Percentiles rank a stretch among this genome's conserved stretches.
phyloP scores from a whole-genome alignment of 192 early-diverging fungal species.

The Lunasporangiospora selenospora region DNA sequence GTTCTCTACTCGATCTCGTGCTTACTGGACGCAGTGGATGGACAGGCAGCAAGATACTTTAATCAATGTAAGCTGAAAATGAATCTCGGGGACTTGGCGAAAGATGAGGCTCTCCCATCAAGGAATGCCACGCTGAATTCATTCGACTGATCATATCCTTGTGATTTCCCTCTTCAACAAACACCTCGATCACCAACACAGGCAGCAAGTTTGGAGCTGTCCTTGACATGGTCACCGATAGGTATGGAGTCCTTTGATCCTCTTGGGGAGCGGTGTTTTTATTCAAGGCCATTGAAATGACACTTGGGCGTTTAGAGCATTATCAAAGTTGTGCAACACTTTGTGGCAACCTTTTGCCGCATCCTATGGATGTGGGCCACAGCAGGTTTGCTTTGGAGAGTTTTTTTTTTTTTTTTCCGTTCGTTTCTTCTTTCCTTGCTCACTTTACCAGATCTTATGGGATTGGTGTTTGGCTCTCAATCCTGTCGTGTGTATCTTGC shows the following conservation, averaged over 20 bases:
- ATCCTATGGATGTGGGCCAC: no score
- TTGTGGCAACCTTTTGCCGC: no score
- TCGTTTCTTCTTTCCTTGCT: background rate
- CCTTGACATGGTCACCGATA: constrained; percentile 99
- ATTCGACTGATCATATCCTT: background rate
- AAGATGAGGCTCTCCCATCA: background rate
- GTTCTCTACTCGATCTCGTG: constrained; percentile 86
- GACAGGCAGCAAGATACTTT: constrained; percentile 91
- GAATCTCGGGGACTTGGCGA: background rate
- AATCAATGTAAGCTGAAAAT: constrained; percentile 77
- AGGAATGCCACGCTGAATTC: background rate
- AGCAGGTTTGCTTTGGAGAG: no score
- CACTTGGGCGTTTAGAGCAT: no score
- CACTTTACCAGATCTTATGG: constrained; percentile 2
- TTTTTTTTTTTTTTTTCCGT: background rate
- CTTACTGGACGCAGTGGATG: constrained; percentile 94
- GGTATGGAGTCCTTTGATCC: constrained; percentile 49
- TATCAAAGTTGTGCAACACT: no score
- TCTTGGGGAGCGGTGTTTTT: constrained; percentile 3
- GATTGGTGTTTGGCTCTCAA: no score
- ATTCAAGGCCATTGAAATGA: no score
- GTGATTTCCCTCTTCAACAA: background rate
- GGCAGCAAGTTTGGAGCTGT: constrained; percentile 95
- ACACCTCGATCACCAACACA: constrained; percentile 27
- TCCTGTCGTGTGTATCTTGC: constrained; percentile 3